Evolutionary conservation across 108 stramenopile genomes (phyloP).

Genomic region (Fistulifera solaris): DNA sequence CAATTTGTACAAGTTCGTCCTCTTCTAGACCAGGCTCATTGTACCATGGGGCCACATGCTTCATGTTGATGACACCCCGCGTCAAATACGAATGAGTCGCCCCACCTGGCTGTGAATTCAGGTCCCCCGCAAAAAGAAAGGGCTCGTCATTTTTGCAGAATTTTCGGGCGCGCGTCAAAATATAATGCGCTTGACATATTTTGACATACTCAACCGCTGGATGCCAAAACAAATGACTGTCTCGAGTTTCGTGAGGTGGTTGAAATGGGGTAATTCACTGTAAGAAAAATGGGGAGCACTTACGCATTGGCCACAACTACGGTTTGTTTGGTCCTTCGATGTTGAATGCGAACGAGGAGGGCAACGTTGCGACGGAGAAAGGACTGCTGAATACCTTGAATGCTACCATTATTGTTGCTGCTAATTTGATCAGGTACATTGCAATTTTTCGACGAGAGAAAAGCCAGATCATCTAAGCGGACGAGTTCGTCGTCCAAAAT

Average conservation of each 20-base stretch:
- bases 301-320: slow-evolving; percentile 47
- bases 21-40: slow-evolving; percentile 14
- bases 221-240: slow-evolving; percentile 75
- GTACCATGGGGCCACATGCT: slow-evolving; percentile 70
- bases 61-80: slow-evolving; percentile 50
- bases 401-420: slow-evolving; percentile 18
- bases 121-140: slow-evolving; percentile 65
- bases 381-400: slow-evolving; percentile 42
- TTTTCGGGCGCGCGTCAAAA: slow-evolving; percentile 24
- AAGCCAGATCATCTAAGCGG: slow-evolving; percentile 73
- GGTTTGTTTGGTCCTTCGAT: slow-evolving; percentile 15
- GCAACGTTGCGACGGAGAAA: slow-evolving; percentile 70
- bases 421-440: not conserved
- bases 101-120: slow-evolving; percentile 65
- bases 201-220: slow-evolving; percentile 80
- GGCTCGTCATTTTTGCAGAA: slow-evolving; percentile 23
- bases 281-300: too few species aligned
- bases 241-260: too few species aligned
- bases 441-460: slow-evolving; percentile 13
- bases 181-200: slow-evolving; percentile 54
- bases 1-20: not conserved
- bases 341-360: slow-evolving; percentile 40
- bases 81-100: slow-evolving; percentile 58
- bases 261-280: too few species aligned
- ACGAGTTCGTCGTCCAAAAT: slow-evolving; percentile 32